phyloP scores from a whole-genome alignment of 768 basidiomycete species.

The Mycena metata region DNA sequence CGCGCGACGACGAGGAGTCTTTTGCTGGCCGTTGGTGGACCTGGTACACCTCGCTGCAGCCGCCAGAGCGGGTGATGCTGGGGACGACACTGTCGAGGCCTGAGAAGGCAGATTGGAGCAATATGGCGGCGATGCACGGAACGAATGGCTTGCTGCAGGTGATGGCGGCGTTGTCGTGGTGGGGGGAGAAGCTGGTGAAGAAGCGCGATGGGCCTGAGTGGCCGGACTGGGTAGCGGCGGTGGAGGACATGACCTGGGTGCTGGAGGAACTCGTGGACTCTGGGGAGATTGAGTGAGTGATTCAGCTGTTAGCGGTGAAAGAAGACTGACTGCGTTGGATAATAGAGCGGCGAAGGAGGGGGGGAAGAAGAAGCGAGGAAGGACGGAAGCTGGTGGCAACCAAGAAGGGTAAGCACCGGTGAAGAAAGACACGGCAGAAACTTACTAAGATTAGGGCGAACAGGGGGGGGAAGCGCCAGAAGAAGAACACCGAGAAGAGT shows the following conservation, averaged over 20 bases:
- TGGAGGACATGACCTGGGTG: background rate
- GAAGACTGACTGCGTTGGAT: too few relatives aligned
- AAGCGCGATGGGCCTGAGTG: background rate
- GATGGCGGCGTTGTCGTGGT: conserved; percentile 13
- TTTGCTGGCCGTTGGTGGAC: background rate
- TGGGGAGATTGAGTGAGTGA: background rate
- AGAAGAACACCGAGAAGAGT: too few relatives aligned
- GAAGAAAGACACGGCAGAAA: too few relatives aligned
- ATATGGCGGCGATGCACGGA: background rate
- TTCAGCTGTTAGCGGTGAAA: too few relatives aligned
- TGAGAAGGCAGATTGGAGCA: background rate
- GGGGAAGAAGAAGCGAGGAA: too few relatives aligned
- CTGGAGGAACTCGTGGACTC: background rate
- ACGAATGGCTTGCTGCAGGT: conserved; percentile 6
- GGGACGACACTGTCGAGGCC: background rate
- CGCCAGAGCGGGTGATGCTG: background rate
- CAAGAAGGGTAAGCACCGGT: too few relatives aligned
- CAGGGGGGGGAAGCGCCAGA: too few relatives aligned
- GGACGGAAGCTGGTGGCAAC: too few relatives aligned
- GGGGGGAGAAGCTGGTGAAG: conserved; percentile 5
- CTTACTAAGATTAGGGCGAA: too few relatives aligned
- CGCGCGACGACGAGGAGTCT: background rate
- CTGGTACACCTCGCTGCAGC: conserved; percentile 9
- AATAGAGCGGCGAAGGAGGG: too few relatives aligned
- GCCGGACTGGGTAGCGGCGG: background rate